phyloP scores from a whole-genome alignment of 1,284 basidiomycete genomes.

The Puccinia triticina region DNA sequence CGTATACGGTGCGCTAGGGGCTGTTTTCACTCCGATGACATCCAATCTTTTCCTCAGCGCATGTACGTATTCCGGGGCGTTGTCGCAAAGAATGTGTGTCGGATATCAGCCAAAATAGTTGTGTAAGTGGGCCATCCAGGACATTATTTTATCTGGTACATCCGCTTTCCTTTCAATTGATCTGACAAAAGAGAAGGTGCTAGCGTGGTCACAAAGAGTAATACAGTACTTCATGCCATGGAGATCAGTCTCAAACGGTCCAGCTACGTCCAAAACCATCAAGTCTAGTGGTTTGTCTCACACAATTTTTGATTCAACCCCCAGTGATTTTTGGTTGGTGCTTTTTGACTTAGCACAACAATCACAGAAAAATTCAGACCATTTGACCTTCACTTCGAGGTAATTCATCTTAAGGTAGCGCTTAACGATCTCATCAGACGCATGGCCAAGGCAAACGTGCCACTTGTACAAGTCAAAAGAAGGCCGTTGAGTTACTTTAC shows the following conservation, averaged over 20 bases:
- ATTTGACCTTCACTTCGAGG: neutral
- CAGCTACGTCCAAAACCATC: neutral
- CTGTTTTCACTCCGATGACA: neutral
- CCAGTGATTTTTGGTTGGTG: neutral
- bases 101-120: neutral
- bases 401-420: neutral
- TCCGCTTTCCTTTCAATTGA: neutral
- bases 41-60: neutral
- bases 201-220: too few species aligned
- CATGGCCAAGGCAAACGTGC: slow-evolving; percentile 3
- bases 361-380: neutral
- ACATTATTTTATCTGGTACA: neutral
- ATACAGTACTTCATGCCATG: neutral
- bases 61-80: neutral
- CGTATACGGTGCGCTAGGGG: neutral
- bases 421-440: neutral
- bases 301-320: neutral
- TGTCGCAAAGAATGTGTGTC: neutral
- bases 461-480: slow-evolving; percentile 2
- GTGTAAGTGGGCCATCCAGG: too few species aligned
- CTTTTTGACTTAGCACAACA: neutral
- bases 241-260: too few species aligned
- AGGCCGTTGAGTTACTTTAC: neutral
- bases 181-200: neutral
- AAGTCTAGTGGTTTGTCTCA: neutral